Conservation (phyloP, 345 rosid species). For the Anacardium occidentale region DNA sequence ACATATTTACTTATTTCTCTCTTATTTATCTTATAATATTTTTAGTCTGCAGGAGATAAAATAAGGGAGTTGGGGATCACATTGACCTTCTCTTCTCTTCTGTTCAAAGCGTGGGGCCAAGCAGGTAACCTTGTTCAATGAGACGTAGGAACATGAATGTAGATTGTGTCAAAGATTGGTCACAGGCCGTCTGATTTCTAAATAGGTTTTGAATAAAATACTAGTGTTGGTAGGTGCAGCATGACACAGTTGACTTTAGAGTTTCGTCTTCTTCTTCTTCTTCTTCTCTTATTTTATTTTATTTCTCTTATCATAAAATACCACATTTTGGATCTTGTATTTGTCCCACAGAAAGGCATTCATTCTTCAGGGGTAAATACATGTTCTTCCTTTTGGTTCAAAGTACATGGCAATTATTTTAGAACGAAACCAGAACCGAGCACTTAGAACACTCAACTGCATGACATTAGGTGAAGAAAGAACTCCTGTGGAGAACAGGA, state of each 20-base stretch:
- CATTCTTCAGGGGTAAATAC: too few relatives aligned
- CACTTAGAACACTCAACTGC: too few relatives aligned
- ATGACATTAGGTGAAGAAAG: background rate
- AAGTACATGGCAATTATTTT: too few relatives aligned
- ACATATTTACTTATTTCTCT: background rate
- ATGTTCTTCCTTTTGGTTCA: too few relatives aligned
- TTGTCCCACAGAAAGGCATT: too few relatives aligned
- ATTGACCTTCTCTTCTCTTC: constrained; percentile 10
- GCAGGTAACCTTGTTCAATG: constrained; percentile 9
- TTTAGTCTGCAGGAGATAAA: background rate
- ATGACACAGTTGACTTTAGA: constrained; percentile 42
- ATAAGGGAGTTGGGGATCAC: background rate
- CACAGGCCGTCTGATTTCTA: constrained; percentile 24
- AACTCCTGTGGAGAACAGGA: background rate
- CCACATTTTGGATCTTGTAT: too few relatives aligned
- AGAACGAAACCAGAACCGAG: too few relatives aligned
- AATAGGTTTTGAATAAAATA: background rate
- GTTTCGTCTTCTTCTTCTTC: too few relatives aligned
- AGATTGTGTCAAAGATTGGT: constrained; percentile 30
- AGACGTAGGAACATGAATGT: constrained; percentile 13
- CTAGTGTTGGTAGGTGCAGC: constrained; percentile 26
- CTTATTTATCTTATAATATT: background rate
- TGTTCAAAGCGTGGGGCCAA: constrained; percentile 11
- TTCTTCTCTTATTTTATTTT: too few relatives aligned
- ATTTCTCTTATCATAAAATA: too few relatives aligned